Evolutionary conservation across 306 rosid genomes (phyloP).

Genomic region (Vigna reflexopilosa): DNA sequence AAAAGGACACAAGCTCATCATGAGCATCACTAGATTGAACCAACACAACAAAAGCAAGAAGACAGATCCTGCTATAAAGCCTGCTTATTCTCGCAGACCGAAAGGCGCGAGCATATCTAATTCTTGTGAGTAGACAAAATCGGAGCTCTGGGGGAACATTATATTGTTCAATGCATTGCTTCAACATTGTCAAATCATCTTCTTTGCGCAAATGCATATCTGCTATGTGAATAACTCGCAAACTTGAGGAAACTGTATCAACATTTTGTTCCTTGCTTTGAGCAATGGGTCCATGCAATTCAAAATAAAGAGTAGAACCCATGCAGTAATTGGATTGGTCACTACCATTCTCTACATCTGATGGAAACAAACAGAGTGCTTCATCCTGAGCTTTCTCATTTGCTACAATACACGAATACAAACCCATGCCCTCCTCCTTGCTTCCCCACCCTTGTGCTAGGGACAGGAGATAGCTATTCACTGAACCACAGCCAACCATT

Average conservation of each 20-base stretch:
- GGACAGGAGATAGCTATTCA: slow-evolving; percentile 86
- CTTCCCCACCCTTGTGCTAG: slow-evolving; percentile 99
- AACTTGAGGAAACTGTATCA: slow-evolving; percentile 55
- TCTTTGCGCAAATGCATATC: slow-evolving; percentile 83
- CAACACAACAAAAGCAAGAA: slow-evolving; percentile 91
- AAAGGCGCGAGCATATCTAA: slow-evolving; percentile 92
- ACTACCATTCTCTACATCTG: slow-evolving; percentile 70
- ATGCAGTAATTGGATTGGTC: slow-evolving; percentile 73
- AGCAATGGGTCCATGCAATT: slow-evolving; percentile 66
- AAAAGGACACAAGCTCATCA: slow-evolving; percentile 89
- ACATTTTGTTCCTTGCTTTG: slow-evolving; percentile 59
- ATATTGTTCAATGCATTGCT: slow-evolving; percentile 80
- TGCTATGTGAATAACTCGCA: slow-evolving; percentile 78
- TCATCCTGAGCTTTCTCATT: slow-evolving; percentile 79
- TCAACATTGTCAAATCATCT: slow-evolving; percentile 76
- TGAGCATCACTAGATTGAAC: slow-evolving; percentile 96
- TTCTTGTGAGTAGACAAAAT: slow-evolving; percentile 83
- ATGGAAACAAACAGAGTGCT: slow-evolving; percentile 79
- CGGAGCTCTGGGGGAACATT: slow-evolving; percentile 78
- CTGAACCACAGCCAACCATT: slow-evolving; percentile 91
- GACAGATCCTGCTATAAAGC: slow-evolving; percentile 86
- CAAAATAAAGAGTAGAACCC: slow-evolving; percentile 95
- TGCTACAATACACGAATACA: slow-evolving; percentile 86
- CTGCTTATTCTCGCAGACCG: slow-evolving; percentile 82
- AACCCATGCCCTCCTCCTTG: slow-evolving; percentile 97